Evolutionary conservation across 2,329 filamentous ascomycete species (phyloP).

Genomic region (Colletotrichum incanum): DNA sequence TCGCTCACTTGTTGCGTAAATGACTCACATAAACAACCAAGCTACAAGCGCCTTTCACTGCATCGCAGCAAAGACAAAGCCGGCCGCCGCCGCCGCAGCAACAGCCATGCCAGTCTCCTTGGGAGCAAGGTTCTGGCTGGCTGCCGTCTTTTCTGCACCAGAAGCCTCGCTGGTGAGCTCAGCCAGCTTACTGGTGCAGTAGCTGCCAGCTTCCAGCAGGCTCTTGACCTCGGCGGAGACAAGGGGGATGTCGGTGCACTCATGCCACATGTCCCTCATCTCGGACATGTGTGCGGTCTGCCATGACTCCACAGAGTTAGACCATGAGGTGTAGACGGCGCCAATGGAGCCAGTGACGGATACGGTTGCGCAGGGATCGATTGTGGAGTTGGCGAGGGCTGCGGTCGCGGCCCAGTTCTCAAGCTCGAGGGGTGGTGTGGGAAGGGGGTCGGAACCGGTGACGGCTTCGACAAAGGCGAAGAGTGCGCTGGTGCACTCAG

Average conservation of each 20-base stretch:
- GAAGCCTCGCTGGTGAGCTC: slow-evolving; percentile 6
- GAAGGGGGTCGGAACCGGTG: slow-evolving; percentile 13
- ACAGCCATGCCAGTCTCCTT: slow-evolving; percentile 9
- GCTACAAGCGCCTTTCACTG: neutral
- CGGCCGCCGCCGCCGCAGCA: slow-evolving; percentile 10
- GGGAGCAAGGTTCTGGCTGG: neutral
- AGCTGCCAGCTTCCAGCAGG: neutral
- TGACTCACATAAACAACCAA: neutral
- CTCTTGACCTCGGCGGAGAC: slow-evolving; percentile 15
- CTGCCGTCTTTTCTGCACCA: neutral
- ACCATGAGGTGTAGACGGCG: slow-evolving; percentile 10
- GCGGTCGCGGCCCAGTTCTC: slow-evolving; percentile 1
- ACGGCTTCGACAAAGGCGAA: slow-evolving; percentile 7
- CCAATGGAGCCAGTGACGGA: slow-evolving; percentile 10
- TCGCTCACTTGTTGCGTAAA: neutral
- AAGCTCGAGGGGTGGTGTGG: neutral
- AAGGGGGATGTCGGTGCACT: slow-evolving; percentile 17
- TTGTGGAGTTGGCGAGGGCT: neutral
- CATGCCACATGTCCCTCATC: slow-evolving; percentile 3
- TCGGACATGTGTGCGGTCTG: slow-evolving; percentile 6
- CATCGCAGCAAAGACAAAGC: slow-evolving; percentile 14
- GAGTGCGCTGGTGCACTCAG: slow-evolving; percentile 10
- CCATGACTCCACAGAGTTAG: neutral
- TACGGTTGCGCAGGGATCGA: neutral
- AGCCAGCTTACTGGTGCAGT: neutral